Evolutionary conservation across 768 basidiomycete species (phyloP).

Genomic region (Pilatotrama ljubarskyi): DNA sequence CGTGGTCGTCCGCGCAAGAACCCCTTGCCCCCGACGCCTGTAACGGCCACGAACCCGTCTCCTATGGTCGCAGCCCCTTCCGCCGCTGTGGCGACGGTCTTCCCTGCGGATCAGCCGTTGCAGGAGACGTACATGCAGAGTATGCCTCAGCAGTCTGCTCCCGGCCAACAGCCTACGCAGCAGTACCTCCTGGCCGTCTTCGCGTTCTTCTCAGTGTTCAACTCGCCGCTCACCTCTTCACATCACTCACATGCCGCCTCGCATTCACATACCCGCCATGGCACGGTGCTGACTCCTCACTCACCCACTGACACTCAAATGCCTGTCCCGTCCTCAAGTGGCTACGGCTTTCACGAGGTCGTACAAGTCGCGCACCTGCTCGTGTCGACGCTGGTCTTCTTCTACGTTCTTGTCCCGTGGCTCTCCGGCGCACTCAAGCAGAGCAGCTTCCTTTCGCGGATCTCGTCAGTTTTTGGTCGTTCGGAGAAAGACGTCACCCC

Average conservation of each 20-base stretch:
- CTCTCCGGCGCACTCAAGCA: constrained; percentile 34
- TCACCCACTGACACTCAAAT: constrained; percentile 26
- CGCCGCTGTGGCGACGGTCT: constrained; percentile 20
- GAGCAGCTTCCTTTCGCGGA: constrained; percentile 6
- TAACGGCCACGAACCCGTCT: constrained; percentile 15
- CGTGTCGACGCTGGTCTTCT: constrained; percentile 63
- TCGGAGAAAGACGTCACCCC: neutral
- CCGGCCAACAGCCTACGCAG: constrained; percentile 28
- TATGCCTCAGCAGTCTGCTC: constrained; percentile 9
- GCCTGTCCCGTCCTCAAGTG: constrained; percentile 21
- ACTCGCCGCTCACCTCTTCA: constrained; percentile 61
- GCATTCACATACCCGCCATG: constrained; percentile 47
- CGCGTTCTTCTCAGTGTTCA: constrained; percentile 85
- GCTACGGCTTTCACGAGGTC: constrained; percentile 51
- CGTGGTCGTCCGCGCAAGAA: constrained; percentile 81
- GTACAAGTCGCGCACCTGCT: constrained; percentile 67
- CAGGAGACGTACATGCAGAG: constrained; percentile 21
- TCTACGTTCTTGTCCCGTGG: constrained; percentile 54
- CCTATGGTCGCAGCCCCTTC: constrained; percentile 13
- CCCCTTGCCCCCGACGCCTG: constrained; percentile 43
- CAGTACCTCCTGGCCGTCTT: constrained; percentile 84
- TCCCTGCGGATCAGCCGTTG: constrained; percentile 17
- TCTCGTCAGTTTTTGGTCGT: constrained; percentile 5
- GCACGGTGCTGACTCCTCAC: constrained; percentile 51
- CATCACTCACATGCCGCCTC: constrained; percentile 27